A percentile compares a stretch with the other conserved stretches of the same genome.
Evolutionary conservation across 768 basidiomycete species (phyloP).

Genomic region (Cyclocybe aegerita): DNA sequence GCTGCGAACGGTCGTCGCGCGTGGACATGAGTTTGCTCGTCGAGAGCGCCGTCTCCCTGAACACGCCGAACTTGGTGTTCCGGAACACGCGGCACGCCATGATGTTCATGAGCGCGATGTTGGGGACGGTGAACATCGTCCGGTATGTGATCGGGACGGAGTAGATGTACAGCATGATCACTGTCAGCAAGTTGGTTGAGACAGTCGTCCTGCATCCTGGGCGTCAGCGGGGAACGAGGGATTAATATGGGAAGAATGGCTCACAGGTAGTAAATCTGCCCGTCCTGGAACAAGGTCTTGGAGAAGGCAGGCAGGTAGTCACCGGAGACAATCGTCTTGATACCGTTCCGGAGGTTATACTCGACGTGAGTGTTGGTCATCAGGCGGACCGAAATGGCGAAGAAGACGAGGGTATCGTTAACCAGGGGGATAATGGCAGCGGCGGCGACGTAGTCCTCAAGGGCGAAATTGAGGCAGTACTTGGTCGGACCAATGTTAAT

Average conservation of each 20-base stretch:
- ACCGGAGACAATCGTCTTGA: slow-evolving; percentile 14
- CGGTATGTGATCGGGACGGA: slow-evolving; percentile 8
- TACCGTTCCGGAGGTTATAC: background rate
- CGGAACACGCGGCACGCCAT: slow-evolving; percentile 16
- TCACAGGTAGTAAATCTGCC: slow-evolving; percentile 26
- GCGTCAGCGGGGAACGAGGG: background rate
- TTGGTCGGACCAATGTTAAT: slow-evolving; percentile 18
- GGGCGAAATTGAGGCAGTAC: slow-evolving; percentile 18
- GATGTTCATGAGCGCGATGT: slow-evolving; percentile 16
- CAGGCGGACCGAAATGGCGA: slow-evolving; percentile 28
- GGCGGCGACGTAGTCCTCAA: slow-evolving; percentile 9
- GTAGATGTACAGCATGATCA: slow-evolving; percentile 10
- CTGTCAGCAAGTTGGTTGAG: slow-evolving; percentile 8
- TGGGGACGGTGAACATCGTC: slow-evolving; percentile 13
- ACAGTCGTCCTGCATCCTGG: slow-evolving; percentile 3
- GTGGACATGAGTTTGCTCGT: slow-evolving; percentile 5
- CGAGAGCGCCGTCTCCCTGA: slow-evolving; percentile 5
- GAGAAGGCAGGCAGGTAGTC: slow-evolving; percentile 21
- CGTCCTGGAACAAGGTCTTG: slow-evolving; percentile 21
- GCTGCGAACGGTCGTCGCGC: background rate
- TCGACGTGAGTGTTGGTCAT: slow-evolving; percentile 9
- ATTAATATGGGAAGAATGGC: background rate
- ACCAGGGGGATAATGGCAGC: slow-evolving; percentile 16
- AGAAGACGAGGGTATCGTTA: slow-evolving; percentile 28
- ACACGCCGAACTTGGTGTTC: slow-evolving; percentile 11